Percentiles rank a stretch among this genome's conserved stretches.
Evolutionary conservation across 805 yeast genomes (phyloP).

Genomic region (Candida methanosorbosa): DNA sequence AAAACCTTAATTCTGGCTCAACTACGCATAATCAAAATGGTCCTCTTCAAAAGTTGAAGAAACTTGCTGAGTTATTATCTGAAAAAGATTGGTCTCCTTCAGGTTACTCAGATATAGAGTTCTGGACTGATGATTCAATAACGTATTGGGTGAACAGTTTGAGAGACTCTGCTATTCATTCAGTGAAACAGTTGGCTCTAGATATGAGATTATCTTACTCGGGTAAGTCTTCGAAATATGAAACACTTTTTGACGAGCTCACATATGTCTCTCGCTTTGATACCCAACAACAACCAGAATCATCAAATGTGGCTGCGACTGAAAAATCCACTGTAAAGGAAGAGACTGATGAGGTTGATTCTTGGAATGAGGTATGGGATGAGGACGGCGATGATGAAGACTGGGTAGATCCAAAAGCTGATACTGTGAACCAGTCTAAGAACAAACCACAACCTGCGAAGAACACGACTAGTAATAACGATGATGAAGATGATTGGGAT

Average conservation of each 20-base stretch:
- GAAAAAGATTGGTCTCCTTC: conserved; percentile 21
- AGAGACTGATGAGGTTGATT: conserved; percentile 8
- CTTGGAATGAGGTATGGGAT: conserved; percentile 18
- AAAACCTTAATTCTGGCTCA: conserved; percentile 9
- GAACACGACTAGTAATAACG: not conserved
- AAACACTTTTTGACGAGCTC: conserved; percentile 3
- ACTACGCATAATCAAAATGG: conserved; percentile 1
- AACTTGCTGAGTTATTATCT: conserved; percentile 14
- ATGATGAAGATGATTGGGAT: conserved; percentile 14
- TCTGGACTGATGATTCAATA: conserved; percentile 23
- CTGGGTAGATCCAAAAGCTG: conserved; percentile 6
- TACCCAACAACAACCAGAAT: no score
- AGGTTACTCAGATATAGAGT: conserved; percentile 22
- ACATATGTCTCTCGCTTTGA: not conserved
- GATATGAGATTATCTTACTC: conserved; percentile 5
- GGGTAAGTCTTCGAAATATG: conserved; percentile 5
- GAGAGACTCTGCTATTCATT: conserved; percentile 16
- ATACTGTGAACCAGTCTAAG: not conserved
- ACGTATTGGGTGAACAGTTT: conserved; percentile 20
- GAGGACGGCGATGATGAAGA: conserved; percentile 6
- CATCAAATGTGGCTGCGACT: no score
- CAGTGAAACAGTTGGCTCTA: conserved; percentile 13
- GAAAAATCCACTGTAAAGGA: no score
- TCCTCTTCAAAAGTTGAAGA: conserved; percentile 6
- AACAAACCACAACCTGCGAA: not conserved